Base-by-base conservation (phyloP, 1,139 yeast species). In the Sugiyamaella novakii region DNA sequence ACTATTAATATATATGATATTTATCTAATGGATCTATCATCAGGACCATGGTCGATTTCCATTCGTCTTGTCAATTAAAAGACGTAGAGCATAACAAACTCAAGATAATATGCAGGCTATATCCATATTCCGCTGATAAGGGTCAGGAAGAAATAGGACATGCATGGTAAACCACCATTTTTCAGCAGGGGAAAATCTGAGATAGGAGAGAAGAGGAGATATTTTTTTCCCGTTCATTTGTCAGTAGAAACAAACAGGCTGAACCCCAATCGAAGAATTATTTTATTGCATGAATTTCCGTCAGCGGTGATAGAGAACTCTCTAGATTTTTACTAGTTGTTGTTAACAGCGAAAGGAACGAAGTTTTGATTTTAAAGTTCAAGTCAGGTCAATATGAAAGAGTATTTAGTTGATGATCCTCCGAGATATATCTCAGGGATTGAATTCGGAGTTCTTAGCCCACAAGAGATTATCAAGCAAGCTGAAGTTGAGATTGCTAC, bases 401-500 rank as follows among this genome's bases (percentile, higher is more conserved):
- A 82, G 65, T 76, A 79, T 44, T 87, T 85, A 46, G 81, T 81
- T 51, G 96, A 91, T 67, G 81, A 83, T 54, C 87, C 95, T 37
- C 98, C 98, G 50, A 86, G 92, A 72, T 78, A 84, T 63, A 92
- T 92, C 73, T 80, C 84, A 63, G 97, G 96, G 35, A 78, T 94
- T 51, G 92, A 91, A 67, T 94, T 94, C 66, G 87, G 96, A 46
- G 96, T 96, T 12, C 77, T 92, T 22, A 84, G 95, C 25, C 88
- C 96, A 34, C 81, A 84, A 59, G 98, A 92, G 63, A 91, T 94
- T 59, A 79, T 89, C 44, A 92, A 94, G 28, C 96, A 91, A 69
- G 85, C 96, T 1, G 97, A 89, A 64, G 96, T 91, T 30, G 98
- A 94, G 66, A 88, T 94, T 52, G 79, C 86, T 43, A 87, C 96